Evolutionary conservation across 2,329 filamentous ascomycete genomes (phyloP).

Genomic region (Apiospora marii): DNA sequence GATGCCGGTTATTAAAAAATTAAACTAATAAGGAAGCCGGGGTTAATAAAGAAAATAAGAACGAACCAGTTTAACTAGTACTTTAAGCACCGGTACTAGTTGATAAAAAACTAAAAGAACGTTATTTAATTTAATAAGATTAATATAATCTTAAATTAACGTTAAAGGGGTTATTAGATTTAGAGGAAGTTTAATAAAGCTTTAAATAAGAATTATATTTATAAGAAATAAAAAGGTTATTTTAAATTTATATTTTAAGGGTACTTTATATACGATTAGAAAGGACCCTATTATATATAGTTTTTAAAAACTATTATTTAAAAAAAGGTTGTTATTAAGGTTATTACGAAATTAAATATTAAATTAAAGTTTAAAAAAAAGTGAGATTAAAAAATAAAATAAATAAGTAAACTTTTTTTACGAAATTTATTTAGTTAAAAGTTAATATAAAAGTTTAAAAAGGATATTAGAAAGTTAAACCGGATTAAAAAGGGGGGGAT

Average conservation of each 20-base stretch:
- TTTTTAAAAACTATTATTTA: background rate
- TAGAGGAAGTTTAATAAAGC: background rate
- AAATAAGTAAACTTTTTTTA: background rate
- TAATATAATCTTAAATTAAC: background rate
- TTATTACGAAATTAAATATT: too few relatives aligned
- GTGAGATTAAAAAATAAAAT: background rate
- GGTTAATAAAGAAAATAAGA: background rate
- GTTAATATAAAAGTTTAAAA: background rate
- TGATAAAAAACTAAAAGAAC: background rate
- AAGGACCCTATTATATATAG: background rate
- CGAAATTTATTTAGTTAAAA: background rate
- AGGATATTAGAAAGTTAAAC: background rate
- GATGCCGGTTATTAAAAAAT: background rate
- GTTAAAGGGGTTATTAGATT: background rate
- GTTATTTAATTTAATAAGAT: background rate
- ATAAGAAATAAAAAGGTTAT: background rate
- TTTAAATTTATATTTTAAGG: background rate
- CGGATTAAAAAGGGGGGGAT: background rate
- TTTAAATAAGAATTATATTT: background rate
- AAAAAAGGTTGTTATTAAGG: background rate
- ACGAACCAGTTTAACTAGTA: background rate
- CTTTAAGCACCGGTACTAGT: background rate
- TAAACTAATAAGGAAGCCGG: background rate
- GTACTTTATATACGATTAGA: background rate
- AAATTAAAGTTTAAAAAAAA: background rate